Base-by-base conservation (phyloP, 305 asterid species). In the Ilex paraguariensis region DNA sequence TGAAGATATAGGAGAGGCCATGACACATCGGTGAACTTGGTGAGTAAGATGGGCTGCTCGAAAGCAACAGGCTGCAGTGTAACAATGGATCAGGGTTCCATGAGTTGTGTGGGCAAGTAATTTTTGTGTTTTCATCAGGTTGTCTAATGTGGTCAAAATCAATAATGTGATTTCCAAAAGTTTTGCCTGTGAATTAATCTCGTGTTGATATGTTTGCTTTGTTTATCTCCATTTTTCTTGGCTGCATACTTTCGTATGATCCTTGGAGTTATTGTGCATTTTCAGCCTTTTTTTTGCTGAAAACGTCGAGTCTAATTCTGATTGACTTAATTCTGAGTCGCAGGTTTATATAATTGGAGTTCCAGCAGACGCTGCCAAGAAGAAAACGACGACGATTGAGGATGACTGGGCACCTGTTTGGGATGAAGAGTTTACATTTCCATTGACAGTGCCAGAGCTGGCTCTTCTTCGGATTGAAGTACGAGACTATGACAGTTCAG, bases 391-490 rank as follows among this genome's bases (percentile, higher is more conserved):
- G 81, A 68, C 88, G 70, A 81, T 88, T 31, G 88, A 79, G 77
- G 98, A 91, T 55, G 95, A 91, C 3, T 91, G 96, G 98, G 81
- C 81, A 11, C 98, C 98, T 1, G 76, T 66, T 6, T 91, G 98
- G 98, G 85, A 87, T 60, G 90, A 91, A 75, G 89, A 83, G 64
- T 91, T 88, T 42, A 61, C 63, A 13, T 91, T 91, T 67, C 95
- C 90, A 5, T 74, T 88, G 68, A 88, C 91, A 76, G 81, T 84
- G 5, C 96, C 96, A 6, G 95, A 91, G 79, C 45, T 91, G 62
- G 98, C 96, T 45, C 73, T 91, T 56, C 82, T 91, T 54, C 70
- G 90, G 58, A 84, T 91, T 56, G 95, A 78, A 67, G 91, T 91
- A 17, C 85, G 87, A 6, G 98, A 91, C 57, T 78, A 91, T 45